Evolutionary conservation across 257 asterid genomes (phyloP), one percentile per base, ranked within the genome.

Genomic region (Avicennia marina): DNA sequence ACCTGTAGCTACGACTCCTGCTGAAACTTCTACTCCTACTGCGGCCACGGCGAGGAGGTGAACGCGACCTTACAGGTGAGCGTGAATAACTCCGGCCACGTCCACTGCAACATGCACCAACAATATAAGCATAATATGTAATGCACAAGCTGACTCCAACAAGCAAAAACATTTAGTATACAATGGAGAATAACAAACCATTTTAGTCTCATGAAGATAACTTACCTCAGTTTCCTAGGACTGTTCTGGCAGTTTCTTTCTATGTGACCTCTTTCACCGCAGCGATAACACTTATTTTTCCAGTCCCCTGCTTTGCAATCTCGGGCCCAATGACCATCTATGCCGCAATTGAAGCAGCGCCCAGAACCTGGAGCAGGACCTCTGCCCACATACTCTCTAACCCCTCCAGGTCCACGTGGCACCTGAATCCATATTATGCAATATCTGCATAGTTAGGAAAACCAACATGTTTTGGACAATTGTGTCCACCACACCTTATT

Each of bases 351-450:
- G 79, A 93, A 93, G 83, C 99, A 93, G 48, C 99, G 97, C 0
- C 99, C 99, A n/a, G 97, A 83, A 11, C 99, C 99, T n/a, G 97
- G 99, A 60, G 96, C 76, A 27, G 99, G 96, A 60, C 94, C 99
- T 56, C 89, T 79, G 15, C 95, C 96, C 44, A 71, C 79, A 68
- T 84, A 81, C 67, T 93, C 95, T 6, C 97, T 78, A 38, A 74
- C 87, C 12, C 97, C 95, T 50, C 99, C 97, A 54, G 94, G 86
- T n/a, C 99, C 99, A 44, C 99, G 96, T 2, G 99, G 99, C 53
- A 84, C 90, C 99, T 93, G 73, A 17, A 58, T 45, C 44, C 36
- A 40, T 36, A 25, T 21, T 36, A 41, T 27, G 43, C 10, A 40
- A 34, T 9, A 10, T 58, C 27, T 46, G 19, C 26, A 33, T 1